Percentiles rank a stretch among this genome's conserved stretches.
Evolutionary conservation across 345 rosid species (phyloP).

Genomic region (Brassica carinata): DNA sequence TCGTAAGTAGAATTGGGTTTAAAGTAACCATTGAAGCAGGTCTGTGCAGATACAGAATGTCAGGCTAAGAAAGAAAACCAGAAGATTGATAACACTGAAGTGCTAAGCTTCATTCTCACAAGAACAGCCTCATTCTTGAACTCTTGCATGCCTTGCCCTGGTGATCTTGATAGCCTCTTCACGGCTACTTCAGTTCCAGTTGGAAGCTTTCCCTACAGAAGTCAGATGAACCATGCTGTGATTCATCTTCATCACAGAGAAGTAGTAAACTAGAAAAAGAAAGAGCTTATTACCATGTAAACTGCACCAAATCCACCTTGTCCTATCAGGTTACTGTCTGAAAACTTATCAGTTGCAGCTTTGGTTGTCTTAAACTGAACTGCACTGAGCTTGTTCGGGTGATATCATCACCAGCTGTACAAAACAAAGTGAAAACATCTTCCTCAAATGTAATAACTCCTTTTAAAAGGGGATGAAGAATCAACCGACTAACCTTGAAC

Average conservation of each 20-base stretch:
- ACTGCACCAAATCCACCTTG: conserved; percentile 21
- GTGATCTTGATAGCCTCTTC: conserved; percentile 26
- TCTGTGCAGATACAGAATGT: too few relatives aligned
- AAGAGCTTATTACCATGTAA: conserved; percentile 6
- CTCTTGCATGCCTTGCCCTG: conserved; percentile 15
- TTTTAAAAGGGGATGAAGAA: too few relatives aligned
- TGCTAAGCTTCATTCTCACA: too few relatives aligned
- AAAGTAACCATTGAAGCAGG: too few relatives aligned
- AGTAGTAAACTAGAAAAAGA: neutral
- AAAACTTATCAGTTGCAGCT: conserved; percentile 26
- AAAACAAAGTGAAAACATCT: neutral
- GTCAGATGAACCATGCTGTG: neutral
- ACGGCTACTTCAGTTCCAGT: conserved; percentile 28
- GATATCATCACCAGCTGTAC: conserved; percentile 4
- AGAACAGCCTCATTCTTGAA: conserved; percentile 30
- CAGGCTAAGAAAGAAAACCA: too few relatives aligned
- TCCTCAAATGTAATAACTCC: too few relatives aligned
- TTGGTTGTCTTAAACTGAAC: conserved; percentile 8
- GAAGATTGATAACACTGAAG: too few relatives aligned
- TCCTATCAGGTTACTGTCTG: neutral
- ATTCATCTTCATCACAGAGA: neutral
- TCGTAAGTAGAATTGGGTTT: too few relatives aligned
- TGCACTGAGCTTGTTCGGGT: neutral
- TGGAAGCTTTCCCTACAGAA: conserved; percentile 5
- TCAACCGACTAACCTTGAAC: conserved; percentile 2